Evolutionary conservation across 441 rosid genomes (phyloP).

Genomic region (Gossypium aridum): DNA sequence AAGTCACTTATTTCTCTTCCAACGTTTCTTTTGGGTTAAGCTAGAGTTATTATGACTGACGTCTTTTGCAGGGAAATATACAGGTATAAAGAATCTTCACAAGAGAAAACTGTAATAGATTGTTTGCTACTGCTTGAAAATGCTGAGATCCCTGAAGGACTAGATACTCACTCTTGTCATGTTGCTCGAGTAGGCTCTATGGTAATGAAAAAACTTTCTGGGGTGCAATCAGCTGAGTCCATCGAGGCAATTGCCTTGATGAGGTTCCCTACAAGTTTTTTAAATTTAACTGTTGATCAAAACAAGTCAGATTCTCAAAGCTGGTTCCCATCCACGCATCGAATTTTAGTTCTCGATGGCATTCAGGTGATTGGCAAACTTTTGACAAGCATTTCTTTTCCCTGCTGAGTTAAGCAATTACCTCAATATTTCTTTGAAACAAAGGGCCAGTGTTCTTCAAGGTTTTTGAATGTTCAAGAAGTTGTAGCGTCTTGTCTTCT

Average conservation of each 20-base stretch:
- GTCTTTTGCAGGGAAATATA: conserved; percentile 61
- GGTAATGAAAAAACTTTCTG: conserved; percentile 83
- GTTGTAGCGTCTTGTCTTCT: neutral
- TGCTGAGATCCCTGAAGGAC: conserved; percentile 45
- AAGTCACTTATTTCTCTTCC: neutral
- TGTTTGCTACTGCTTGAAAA: conserved; percentile 61
- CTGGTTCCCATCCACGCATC: conserved; percentile 57
- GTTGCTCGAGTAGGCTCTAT: conserved; percentile 46
- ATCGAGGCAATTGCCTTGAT: conserved; percentile 75
- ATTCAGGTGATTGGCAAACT: conserved; percentile 51
- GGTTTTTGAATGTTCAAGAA: neutral
- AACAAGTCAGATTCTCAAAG: conserved; percentile 27
- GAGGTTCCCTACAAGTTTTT: conserved; percentile 61
- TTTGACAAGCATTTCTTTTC: neutral
- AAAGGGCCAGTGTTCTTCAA: neutral
- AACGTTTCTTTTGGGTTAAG: neutral
- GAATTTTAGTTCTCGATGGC: conserved; percentile 80
- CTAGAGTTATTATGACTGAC: neutral
- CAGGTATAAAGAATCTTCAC: conserved; percentile 36
- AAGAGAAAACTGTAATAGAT: conserved; percentile 36
- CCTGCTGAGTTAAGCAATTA: neutral
- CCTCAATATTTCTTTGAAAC: neutral
- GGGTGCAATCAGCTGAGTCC: conserved; percentile 69
- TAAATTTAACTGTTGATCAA: conserved; percentile 25
- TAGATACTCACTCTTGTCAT: conserved; percentile 28